phyloP scores from a whole-genome alignment of 257 asterid genomes.

The Perilla frutescens region DNA sequence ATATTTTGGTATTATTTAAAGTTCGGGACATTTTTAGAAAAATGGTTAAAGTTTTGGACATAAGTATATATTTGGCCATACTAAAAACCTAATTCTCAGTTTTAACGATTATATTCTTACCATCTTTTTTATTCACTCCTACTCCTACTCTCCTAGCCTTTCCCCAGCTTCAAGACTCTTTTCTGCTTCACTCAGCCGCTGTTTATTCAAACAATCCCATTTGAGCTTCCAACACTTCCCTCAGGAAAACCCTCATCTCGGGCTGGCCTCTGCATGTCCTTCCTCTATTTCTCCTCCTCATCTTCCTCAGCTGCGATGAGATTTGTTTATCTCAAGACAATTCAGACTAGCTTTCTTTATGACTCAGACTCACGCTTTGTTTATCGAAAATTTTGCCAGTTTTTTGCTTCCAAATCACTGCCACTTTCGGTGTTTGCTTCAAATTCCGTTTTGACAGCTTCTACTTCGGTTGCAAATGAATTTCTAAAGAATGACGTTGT shows the following conservation, averaged over 20 bases:
- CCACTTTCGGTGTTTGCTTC: conserved; percentile 68
- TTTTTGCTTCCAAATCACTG: conserved; percentile 49
- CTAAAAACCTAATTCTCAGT: no score
- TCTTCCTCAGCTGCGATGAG: conserved; percentile 48
- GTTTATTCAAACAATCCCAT: conserved; percentile 4
- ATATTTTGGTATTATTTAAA: no score
- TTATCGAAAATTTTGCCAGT: conserved; percentile 61
- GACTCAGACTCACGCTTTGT: conserved; percentile 94
- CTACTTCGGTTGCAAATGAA: conserved; percentile 55
- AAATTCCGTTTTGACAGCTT: conserved; percentile 63
- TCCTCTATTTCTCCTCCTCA: conserved; percentile 45
- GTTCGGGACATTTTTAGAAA: no score
- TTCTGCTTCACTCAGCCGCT: conserved; percentile 5
- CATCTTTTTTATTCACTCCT: no score
- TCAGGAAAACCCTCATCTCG: conserved; percentile 96
- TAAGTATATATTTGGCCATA: no score
- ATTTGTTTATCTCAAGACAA: conserved; percentile 78
- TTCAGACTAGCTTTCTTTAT: conserved; percentile 87
- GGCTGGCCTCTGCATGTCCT: conserved; percentile 92
- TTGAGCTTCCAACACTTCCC: conserved; percentile 94
- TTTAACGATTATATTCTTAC: no score
- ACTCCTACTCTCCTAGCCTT: no score
- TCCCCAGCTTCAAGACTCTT: background rate
- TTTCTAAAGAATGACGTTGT: conserved; percentile 31
- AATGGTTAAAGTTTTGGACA: no score